Base-by-base conservation (phyloP, 2,329 filamentous ascomycete genomes). In the Aciculosporium take region DNA sequence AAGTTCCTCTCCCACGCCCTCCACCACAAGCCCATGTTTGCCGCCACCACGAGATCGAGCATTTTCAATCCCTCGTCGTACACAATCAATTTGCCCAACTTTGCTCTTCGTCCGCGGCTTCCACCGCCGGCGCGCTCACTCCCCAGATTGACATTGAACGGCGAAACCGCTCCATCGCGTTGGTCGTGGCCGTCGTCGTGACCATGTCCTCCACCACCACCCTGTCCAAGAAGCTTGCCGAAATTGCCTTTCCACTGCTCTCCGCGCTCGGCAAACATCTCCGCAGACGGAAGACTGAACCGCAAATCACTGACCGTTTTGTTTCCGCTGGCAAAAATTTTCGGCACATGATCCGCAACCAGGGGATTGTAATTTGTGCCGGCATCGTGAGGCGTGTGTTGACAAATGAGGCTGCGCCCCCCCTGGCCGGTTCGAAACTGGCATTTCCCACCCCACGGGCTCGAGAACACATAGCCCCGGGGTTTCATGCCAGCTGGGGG, bases 1-100 rank as follows among this genome's bases (percentile, higher is more conserved):
- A 63, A 64, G 54, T 62, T 68, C 52, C 65, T 69, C 52, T 85
- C 81, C 74, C 87, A 95, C 4, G 84, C 78, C 51, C 79, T 79
- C 88, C 89, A 96, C 85, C 88, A 98, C 13, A 96, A 66, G 1
- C 84, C 86, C 63, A 98, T 75, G 56, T 94, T 95, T 9, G 87
- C 83, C 4, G 89, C 85, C 17, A 98, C 85, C 0, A 94, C 68
- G 44, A 98, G 60, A 66, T 98, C 91, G 53, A 96, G 62, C 89
- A 98, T 96, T 66, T 94, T 94, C 49, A 94, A 64, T 0, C 91
- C 91, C 53, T 94, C 88, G 42, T 89, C 79, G 51, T 87, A 76
- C 29, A 98, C 72, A 39, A 96, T 86, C 39, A 98, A 65, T 62
- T 96, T 98, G 0, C 89, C 91, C 51, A 98, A 66, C 65, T 98